A percentile compares a stretch with the other conserved stretches of the same genome.
These are phyloP conservation scores for Epichloe baconii DNA, from an alignment of 2,329 filamentous ascomycete species.

Conservation along the genomic window DNA sequence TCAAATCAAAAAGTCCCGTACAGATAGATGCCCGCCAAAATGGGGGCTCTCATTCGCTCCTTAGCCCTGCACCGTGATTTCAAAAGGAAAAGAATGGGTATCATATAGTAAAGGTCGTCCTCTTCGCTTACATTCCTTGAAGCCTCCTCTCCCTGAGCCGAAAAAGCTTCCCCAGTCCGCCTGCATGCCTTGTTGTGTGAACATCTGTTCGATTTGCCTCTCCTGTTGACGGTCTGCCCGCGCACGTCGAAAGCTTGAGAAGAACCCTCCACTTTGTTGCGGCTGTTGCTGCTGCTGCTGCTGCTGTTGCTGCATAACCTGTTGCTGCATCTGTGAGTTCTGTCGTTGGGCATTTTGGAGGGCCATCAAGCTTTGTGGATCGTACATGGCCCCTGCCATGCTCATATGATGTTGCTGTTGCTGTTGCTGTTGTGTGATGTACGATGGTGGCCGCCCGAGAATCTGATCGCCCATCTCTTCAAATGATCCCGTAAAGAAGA, in stretches of 20 bases:
- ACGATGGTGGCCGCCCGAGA: constrained; percentile 57
- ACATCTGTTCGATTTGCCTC: constrained; percentile 35
- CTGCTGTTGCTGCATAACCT: constrained; percentile 15
- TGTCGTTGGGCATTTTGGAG: constrained; percentile 19
- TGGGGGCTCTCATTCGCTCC: neutral
- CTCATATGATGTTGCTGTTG: constrained; percentile 28
- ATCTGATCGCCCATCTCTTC: constrained; percentile 63
- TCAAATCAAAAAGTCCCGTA: neutral
- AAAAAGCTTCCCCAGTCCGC: constrained; percentile 35
- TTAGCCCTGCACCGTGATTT: constrained; percentile 3
- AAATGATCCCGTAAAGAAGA: constrained; percentile 39
- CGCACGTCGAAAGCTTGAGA: constrained; percentile 14
- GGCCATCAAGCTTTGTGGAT: constrained; percentile 28
- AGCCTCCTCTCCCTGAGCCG: constrained; percentile 28
- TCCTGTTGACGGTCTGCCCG: constrained; percentile 18
- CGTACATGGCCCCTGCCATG: constrained; percentile 31
- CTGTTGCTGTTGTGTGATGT: constrained; percentile 45
- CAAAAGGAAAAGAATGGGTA: constrained; percentile 22
- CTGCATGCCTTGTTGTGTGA: constrained; percentile 32
- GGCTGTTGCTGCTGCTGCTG: constrained; percentile 12
- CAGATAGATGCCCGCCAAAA: neutral
- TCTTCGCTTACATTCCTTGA: constrained; percentile 28
- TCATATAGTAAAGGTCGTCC: constrained; percentile 16
- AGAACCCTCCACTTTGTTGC: constrained; percentile 16
- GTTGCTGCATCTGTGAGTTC: constrained; percentile 4